Evolutionary conservation across 2,329 filamentous ascomycete species (phyloP).

Genomic region (Cryphonectria parasitica): DNA sequence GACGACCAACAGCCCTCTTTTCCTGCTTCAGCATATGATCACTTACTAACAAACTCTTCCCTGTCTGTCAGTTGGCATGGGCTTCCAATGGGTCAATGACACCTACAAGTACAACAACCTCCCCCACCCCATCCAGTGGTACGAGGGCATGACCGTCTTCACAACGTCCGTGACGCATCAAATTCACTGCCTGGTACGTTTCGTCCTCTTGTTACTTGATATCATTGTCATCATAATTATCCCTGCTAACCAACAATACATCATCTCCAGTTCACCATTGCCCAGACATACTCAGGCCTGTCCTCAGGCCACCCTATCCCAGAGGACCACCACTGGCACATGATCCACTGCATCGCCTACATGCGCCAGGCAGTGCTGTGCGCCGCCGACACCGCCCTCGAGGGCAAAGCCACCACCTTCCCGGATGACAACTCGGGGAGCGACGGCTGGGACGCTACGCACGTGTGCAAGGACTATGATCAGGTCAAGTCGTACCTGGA

Average conservation of each 20-base stretch:
- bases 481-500: constrained; percentile 49
- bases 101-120: constrained; percentile 43
- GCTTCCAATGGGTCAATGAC: constrained; percentile 43
- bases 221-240: too few relatives aligned
- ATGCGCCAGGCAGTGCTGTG: constrained; percentile 53
- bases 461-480: constrained; percentile 49
- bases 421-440: constrained; percentile 50
- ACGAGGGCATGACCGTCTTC: constrained; percentile 41
- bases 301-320: constrained; percentile 44
- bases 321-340: constrained; percentile 51
- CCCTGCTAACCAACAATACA: background rate
- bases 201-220: background rate
- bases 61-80: constrained; percentile 38
- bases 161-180: constrained; percentile 44
- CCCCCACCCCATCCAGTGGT: constrained; percentile 41
- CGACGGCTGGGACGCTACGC: constrained; percentile 52
- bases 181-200: constrained; percentile 41
- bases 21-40: background rate
- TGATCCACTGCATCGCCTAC: constrained; percentile 54
- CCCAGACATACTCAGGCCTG: constrained; percentile 49
- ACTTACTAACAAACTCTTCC: constrained; percentile 15
- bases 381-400: constrained; percentile 49
- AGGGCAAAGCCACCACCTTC: constrained; percentile 51
- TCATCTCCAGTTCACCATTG: constrained; percentile 42
- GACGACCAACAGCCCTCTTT: background rate